phyloP scores from a whole-genome alignment of 176 grass and related monocot species.

The Bonia amplexicaulis region DNA sequence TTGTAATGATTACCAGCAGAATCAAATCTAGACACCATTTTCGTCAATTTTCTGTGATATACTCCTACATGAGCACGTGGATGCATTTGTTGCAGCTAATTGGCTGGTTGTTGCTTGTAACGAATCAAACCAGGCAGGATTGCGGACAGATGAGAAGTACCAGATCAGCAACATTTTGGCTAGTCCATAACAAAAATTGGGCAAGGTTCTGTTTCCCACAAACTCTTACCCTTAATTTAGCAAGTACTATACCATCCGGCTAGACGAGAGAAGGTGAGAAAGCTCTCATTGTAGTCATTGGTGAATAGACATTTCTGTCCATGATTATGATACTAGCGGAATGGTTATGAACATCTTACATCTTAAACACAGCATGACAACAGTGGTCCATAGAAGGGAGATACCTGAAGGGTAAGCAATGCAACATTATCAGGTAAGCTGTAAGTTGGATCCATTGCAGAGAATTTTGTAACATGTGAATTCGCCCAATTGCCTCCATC shows the following conservation, averaged over 20 bases:
- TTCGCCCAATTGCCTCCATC: constrained; percentile 75
- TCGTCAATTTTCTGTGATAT: neutral
- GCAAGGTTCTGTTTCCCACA: neutral
- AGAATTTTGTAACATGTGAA: constrained; percentile 66
- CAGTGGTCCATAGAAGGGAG: neutral
- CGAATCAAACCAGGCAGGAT: constrained; percentile 2
- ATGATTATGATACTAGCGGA: neutral
- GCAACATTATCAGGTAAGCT: constrained; percentile 92
- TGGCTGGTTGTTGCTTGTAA: neutral
- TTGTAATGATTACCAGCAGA: neutral
- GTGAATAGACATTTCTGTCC: neutral
- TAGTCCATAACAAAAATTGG: neutral
- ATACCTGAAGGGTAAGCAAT: constrained; percentile 87
- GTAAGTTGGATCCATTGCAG: constrained; percentile 86
- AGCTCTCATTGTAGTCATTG: neutral
- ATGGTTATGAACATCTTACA: neutral
- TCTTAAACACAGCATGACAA: neutral
- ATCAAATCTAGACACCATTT: neutral
- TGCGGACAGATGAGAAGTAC: neutral
- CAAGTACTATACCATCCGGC: neutral
- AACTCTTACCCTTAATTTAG: neutral
- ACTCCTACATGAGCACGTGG: neutral
- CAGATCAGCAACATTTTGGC: neutral
- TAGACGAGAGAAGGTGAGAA: neutral
- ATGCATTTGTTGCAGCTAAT: constrained; percentile 5